Evolutionary conservation across 208 protist species (phyloP), one percentile per base, ranked within the genome.

Genomic region (Crithidia acanthocephali): DNA sequence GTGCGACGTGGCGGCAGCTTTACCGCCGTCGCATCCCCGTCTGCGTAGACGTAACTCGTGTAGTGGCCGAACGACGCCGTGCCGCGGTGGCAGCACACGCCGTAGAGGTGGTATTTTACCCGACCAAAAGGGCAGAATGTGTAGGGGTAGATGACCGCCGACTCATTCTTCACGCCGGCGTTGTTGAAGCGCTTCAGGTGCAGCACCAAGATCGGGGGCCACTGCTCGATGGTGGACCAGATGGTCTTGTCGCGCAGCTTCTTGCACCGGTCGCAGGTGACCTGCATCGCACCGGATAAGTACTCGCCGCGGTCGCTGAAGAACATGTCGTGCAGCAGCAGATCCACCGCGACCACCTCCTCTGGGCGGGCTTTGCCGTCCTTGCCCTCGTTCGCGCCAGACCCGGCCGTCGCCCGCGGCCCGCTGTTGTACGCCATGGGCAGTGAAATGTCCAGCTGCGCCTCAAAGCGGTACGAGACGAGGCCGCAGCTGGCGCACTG

Each of bases 181-280:
- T 78, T 67, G 72, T 83, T 75, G 72, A 96, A 96, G 30, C 91
- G 87, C 52, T 96, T 96, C 10, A 96, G 69, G 72, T 96, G 87
- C 6, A 96, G 60, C 27, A 92, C 87, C 11, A 96, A 68, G 28
- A 87, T 79, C 20, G 79, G 81, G 11, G 91, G 88, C 87, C 89
- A 94, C 25, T 73, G 60, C 44, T 68, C 59, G 18, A 96, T 85
- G 22, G 70, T 72, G 35, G 78, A 48, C 47, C 64, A 67, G 32
- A 85, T 88, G 1, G 53, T 74, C 32, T 80, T 84, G 69, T 90
- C 80, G 2, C 81, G 79, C 23, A 79, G 64, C 50, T 79, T 80
- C 52, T 86, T 90, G 79, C 91, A 96, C 9, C 72, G 68, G 22
- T 81, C 74, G 60, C 91, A 94, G 2, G 63, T 75, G n/a, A 93